These are phyloP conservation scores for Oryza brachyantha DNA, from an alignment of 176 grass and related monocot species.

Conservation along the genomic window DNA sequence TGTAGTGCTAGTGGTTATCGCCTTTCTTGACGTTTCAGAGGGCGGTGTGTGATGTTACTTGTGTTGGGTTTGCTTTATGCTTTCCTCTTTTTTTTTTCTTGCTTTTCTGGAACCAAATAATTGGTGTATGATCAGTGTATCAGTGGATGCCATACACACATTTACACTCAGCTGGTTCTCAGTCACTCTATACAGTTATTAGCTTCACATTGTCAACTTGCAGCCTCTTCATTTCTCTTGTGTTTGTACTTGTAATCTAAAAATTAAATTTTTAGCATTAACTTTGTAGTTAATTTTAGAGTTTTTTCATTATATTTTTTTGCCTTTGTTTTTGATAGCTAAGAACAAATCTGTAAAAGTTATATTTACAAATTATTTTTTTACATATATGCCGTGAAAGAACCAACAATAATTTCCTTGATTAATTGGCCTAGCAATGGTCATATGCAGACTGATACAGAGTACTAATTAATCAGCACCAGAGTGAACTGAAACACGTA, in stretches of 20 bases:
- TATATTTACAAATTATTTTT: too few relatives aligned
- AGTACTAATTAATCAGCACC: neutral
- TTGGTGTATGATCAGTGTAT: neutral
- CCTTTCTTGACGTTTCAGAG: conserved; percentile 14
- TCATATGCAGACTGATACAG: neutral
- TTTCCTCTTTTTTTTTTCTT: neutral
- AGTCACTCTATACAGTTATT: neutral
- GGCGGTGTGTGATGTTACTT: conserved; percentile 20
- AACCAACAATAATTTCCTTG: too few relatives aligned
- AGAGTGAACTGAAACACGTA: neutral
- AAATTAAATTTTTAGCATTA: too few relatives aligned
- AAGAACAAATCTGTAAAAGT: too few relatives aligned
- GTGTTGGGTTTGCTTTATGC: conserved; percentile 13
- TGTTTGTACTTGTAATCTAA: too few relatives aligned
- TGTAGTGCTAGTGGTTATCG: conserved; percentile 19
- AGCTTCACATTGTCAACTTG: neutral
- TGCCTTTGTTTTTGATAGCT: too few relatives aligned
- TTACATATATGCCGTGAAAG: too few relatives aligned
- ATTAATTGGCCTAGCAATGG: neutral
- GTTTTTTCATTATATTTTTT: too few relatives aligned
- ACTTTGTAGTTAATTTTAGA: too few relatives aligned
- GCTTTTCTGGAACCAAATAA: neutral
- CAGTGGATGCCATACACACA: neutral
- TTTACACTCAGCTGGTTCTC: conserved; percentile 9
- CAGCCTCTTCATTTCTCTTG: too few relatives aligned